A percentile compares a stretch with the other conserved stretches of the same genome.
phyloP scores from a whole-genome alignment of 2,329 filamentous ascomycete species.

The Amphichorda felina region DNA sequence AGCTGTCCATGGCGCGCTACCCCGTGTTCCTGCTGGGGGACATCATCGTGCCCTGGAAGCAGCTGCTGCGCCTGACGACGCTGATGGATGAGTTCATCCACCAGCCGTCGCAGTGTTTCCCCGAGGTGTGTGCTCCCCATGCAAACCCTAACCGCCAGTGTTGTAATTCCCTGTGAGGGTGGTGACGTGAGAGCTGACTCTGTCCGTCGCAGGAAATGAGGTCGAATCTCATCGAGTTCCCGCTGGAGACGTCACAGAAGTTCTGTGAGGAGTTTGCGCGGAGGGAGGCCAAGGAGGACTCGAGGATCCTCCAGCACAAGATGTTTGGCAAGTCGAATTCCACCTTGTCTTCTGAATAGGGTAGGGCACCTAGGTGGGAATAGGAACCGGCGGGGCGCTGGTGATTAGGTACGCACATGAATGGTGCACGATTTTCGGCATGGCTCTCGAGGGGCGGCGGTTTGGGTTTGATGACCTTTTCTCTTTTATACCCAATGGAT shows the following conservation, averaged over 20 bases:
- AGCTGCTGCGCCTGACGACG: conserved; percentile 15
- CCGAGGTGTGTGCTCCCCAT: conserved; percentile 4
- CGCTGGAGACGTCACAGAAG: conserved; percentile 10
- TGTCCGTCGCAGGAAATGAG: conserved; percentile 6
- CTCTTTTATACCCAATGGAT: no score
- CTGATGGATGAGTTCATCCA: conserved; percentile 15
- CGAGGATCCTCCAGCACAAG: conserved; percentile 7
- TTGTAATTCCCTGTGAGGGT: not conserved
- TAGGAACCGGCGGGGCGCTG: no score
- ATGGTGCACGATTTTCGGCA: no score
- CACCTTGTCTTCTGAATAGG: no score
- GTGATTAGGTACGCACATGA: no score
- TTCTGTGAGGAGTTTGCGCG: conserved; percentile 10
- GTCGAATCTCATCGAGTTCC: conserved; percentile 9
- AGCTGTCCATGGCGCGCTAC: conserved; percentile 11
- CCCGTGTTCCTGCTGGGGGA: conserved; percentile 14
- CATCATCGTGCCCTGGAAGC: conserved; percentile 15
- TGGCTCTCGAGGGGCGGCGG: no score
- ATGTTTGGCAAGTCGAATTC: no score
- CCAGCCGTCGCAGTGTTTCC: conserved; percentile 9
- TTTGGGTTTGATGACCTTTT: no score
- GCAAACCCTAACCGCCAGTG: not conserved
- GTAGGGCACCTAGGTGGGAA: no score
- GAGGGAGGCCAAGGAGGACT: conserved; percentile 7
- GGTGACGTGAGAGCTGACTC: no score